Percentiles rank a stretch among this genome's conserved stretches.
These are phyloP conservation scores for Hyaloperonospora arabidopsidis DNA, from an alignment of 352 stramenopile genomes.

Conservation along the genomic window DNA sequence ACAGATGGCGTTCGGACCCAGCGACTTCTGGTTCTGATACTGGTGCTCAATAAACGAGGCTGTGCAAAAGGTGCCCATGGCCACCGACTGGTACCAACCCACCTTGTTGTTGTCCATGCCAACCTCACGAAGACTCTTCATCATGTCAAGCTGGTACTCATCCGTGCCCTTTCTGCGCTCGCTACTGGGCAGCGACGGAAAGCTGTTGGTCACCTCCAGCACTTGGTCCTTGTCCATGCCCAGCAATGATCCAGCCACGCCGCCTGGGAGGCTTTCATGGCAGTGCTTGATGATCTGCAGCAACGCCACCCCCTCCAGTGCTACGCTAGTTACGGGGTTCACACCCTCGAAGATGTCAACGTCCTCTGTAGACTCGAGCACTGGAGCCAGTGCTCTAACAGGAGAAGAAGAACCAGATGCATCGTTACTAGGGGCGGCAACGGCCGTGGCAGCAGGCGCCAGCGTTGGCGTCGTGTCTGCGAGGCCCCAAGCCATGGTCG, in stretches of 20 bases:
- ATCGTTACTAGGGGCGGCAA: background rate
- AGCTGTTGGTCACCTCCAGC: conserved; percentile 96
- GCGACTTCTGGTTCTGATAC: conserved; percentile 95
- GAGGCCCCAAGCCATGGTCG: conserved; percentile 56
- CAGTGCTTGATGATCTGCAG: conserved; percentile 98
- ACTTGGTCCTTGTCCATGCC: conserved; percentile 88
- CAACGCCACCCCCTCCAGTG: conserved; percentile 79
- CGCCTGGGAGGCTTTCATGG: conserved; percentile 89
- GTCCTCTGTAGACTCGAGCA: conserved; percentile 28
- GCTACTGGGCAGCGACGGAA: conserved; percentile 87
- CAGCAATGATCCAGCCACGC: conserved; percentile 93
- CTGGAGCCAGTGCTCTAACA: conserved; percentile 13
- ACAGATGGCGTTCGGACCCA: conserved; percentile 95
- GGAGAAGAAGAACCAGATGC: conserved; percentile 2
- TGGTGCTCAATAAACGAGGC: conserved; percentile 91
- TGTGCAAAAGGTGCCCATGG: conserved; percentile 94
- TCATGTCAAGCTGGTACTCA: conserved; percentile 98
- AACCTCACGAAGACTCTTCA: conserved; percentile 96
- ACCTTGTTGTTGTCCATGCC: conserved; percentile 99
- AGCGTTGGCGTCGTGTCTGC: conserved; percentile 27
- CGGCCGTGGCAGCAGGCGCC: conserved; percentile 12
- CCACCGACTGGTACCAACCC: conserved; percentile 97
- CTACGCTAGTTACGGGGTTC: conserved; percentile 49
- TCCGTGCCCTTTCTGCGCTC: conserved; percentile 81
- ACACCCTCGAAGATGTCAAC: conserved; percentile 75